These are phyloP conservation scores for Parasitella parasitica DNA, from an alignment of 371 early-diverging fungal genomes.

Conservation along the genomic window DNA sequence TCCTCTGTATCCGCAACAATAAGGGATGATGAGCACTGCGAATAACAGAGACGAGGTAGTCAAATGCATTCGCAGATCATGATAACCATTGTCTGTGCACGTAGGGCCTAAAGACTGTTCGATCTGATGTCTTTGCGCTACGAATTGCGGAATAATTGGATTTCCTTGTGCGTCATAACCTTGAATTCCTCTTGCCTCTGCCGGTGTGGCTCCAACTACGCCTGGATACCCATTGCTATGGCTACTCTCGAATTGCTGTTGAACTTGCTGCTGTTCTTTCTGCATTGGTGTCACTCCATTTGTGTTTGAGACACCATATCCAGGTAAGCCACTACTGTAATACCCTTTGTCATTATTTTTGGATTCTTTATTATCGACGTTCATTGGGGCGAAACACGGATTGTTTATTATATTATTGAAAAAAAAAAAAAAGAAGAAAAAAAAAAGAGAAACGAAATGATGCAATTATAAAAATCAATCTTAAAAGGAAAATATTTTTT, in stretches of 20 bases:
- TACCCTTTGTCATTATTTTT: not conserved
- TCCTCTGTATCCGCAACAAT: conserved; percentile 47
- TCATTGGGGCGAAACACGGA: not conserved
- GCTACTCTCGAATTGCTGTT: conserved; percentile 6
- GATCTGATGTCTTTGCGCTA: conserved; percentile 39
- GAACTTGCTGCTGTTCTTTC: conserved; percentile 13
- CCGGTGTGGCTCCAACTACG: conserved; percentile 33
- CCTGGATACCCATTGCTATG: conserved; percentile 33
- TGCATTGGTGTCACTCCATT: conserved; percentile 13
- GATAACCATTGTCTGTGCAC: conserved; percentile 34
- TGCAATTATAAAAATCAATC: not conserved
- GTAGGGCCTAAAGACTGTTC: conserved; percentile 37
- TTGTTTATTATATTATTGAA: not conserved
- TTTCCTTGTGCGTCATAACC: conserved; percentile 42
- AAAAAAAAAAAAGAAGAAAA: not conserved
- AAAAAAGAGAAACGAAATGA: not conserved
- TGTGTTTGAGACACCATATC: not conserved
- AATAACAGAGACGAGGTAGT: conserved; percentile 30
- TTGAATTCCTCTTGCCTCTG: conserved; percentile 22
- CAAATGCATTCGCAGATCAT: conserved; percentile 47
- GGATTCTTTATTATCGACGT: not conserved
- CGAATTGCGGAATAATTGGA: conserved; percentile 34
- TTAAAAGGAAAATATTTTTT: not conserved
- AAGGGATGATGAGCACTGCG: conserved; percentile 42
- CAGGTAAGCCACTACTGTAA: not conserved